phyloP scores from a whole-genome alignment of 345 rosid species.

The Clarkia xantiana region DNA sequence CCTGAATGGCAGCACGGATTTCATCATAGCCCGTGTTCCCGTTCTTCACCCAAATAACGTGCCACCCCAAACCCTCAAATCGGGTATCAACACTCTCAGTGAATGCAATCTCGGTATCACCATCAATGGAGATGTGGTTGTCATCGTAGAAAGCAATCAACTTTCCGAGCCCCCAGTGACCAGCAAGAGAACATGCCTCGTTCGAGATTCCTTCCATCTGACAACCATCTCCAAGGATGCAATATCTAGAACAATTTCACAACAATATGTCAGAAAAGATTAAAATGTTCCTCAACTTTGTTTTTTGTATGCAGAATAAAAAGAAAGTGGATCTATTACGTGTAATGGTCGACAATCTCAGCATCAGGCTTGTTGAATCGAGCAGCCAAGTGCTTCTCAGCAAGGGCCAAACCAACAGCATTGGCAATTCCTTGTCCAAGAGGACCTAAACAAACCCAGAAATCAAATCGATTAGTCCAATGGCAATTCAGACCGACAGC shows the following conservation, averaged over 20 bases:
- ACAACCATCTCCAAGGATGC: conserved; percentile 82
- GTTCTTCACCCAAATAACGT: conserved; percentile 96
- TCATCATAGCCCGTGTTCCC: conserved; percentile 96
- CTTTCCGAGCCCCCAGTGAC: conserved; percentile 98
- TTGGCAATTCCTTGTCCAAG: conserved; percentile 91
- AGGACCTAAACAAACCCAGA: conserved; percentile 38
- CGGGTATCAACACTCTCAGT: conserved; percentile 73
- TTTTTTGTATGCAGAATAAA: neutral
- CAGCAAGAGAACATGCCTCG: conserved; percentile 87
- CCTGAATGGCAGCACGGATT: conserved; percentile 91
- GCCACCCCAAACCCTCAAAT: conserved; percentile 97
- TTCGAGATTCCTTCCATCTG: conserved; percentile 93
- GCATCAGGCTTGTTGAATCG: conserved; percentile 69
- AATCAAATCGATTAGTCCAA: neutral
- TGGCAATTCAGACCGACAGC: neutral
- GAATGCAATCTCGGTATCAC: conserved; percentile 91
- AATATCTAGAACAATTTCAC: conserved; percentile 28
- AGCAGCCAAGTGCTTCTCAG: conserved; percentile 83
- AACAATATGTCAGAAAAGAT: neutral
- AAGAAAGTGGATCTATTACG: conserved; percentile 24
- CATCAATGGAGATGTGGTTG: conserved; percentile 96
- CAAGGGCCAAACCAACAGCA: conserved; percentile 92
- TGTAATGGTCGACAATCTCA: conserved; percentile 79
- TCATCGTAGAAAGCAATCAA: conserved; percentile 95
- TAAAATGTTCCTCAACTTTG: neutral